Evolutionary conservation across 768 basidiomycete species (phyloP), one percentile per base, ranked within the genome.

Genomic region (Mycena indigotica): DNA sequence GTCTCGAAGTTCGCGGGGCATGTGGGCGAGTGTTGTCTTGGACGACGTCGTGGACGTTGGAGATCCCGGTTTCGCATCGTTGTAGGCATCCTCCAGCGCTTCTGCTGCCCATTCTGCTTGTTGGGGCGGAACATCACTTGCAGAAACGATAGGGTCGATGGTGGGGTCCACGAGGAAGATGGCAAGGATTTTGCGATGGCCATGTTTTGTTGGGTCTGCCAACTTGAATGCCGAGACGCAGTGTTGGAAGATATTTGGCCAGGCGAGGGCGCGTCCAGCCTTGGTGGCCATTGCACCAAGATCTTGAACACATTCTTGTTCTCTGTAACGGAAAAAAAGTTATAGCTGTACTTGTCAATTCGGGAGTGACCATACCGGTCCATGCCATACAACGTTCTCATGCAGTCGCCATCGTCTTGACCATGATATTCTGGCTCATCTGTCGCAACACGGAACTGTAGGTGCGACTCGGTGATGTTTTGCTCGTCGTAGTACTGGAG

Each of bases 201-300:
- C 77, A 0, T 73, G 74, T 55, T 70, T 70, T 24, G 69, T 62
- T 1, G 58, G 49, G 51, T 78, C 73, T 13, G 52, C 58, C 26
- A 77, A 72, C 50, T 67, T 44, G 63, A 78, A 78, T 4, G 71
- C 62, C 26, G 67, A 69, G 25, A 77, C 72, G 24, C 65, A 65
- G 60, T 77, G 74, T 51, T 77, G 76, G 52, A 71, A 74, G 5
- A 72, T 52, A 62, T 76, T 76, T 5, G 75, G 75, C 63, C 75
- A 77, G 17, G 69, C 67, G 48, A 78, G 65, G 46, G 68, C 67
- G n/a, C 71, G 66, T 13, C 70, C 69, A 28, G 64, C 56, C 28
- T 61, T 60, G 28, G 67, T 75, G 6, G 62, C 56, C 16, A 77
- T 65, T 1, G 56, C 24, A 15, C 75, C 75, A 41, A 71, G 54